phyloP scores from a whole-genome alignment of 176 grass and related monocot genomes.

The Ensete ventricosum region DNA sequence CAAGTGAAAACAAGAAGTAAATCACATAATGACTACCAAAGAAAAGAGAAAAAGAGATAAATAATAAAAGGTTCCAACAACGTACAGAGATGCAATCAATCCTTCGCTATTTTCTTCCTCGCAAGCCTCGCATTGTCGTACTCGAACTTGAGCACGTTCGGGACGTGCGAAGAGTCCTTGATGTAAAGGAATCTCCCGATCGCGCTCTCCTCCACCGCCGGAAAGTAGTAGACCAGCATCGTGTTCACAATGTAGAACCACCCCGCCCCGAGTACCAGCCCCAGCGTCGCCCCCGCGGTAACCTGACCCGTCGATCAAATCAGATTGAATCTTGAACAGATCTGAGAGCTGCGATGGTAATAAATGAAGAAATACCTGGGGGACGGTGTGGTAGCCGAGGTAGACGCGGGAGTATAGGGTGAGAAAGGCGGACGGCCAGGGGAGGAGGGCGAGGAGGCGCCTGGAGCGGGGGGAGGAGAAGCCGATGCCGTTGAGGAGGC shows the following conservation, averaged over 20 bases:
- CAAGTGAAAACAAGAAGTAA: too few relatives aligned
- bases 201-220: constrained; percentile 78
- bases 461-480: constrained; percentile 14
- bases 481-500: constrained; percentile 20
- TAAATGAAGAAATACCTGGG: constrained; percentile 37
- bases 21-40: neutral
- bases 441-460: constrained; percentile 31
- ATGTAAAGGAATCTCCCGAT: constrained; percentile 72
- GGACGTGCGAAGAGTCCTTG: constrained; percentile 94
- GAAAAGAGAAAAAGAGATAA: neutral
- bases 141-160: constrained; percentile 84
- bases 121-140: constrained; percentile 94
- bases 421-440: constrained; percentile 78
- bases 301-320: constrained; percentile 40
- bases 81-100: constrained; percentile 36
- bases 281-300: constrained; percentile 56
- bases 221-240: constrained; percentile 68
- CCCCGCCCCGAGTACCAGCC: constrained; percentile 65
- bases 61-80: neutral
- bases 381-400: constrained; percentile 82
- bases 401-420: constrained; percentile 96
- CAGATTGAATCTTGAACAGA: constrained; percentile 8
- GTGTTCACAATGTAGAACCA: constrained; percentile 91
- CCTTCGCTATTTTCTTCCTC: constrained; percentile 75
- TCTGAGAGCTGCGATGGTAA: neutral